Base-by-base conservation (phyloP, 2,329 filamentous ascomycete species). In the Pezicula radicicola region DNA sequence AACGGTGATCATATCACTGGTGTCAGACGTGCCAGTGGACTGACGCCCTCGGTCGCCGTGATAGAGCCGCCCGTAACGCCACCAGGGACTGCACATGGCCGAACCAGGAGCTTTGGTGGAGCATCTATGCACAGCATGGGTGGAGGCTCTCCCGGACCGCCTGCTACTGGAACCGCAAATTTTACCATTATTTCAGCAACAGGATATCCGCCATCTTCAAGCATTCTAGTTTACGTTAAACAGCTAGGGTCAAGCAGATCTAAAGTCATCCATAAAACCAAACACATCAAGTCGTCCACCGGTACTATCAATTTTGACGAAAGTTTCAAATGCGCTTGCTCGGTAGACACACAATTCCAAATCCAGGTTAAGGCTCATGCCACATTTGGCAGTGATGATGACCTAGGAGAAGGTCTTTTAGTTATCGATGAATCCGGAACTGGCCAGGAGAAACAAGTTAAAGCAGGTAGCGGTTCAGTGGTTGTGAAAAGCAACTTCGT, bases 241-340 rank as follows among this genome's bases (percentile, higher is more conserved):
- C 83, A 89, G 60, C 66, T 89, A 33, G 75, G 77, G 3, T 72
- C 83, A 44, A 92, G 25, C 25, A 25, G 88, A 70, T 80, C 71
- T 46, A 97, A 94, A 73, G 82, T 88, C 43, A 75, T 99, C 43
- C 85, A 92, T 73, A 97, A 97, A 76, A 97, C 92, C 19, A 96
- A 96, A 68, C 88, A 94, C 58, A 82, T 89, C 73, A 96, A 96
- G 70, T 80, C 86, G 1, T 73, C 81, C 3, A 75, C 74, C 1
- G 89, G 88, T 2, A 72, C 78, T 3, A 81, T 89, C 55, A 78
- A 75, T 16, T 96, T 84, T 68, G 85, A 91, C 57, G 73, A 96
- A 68, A 85, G 83, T 1, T 93, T 94, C 76, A 91, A 85, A 64
- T 78, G 88, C 19, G 75, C 79, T 10, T 95, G 91, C 71, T 81